These are phyloP conservation scores for Tuber microsphaerosporum DNA, from an alignment of 495 filamentous ascomycete genomes.

Conservation along the genomic window DNA sequence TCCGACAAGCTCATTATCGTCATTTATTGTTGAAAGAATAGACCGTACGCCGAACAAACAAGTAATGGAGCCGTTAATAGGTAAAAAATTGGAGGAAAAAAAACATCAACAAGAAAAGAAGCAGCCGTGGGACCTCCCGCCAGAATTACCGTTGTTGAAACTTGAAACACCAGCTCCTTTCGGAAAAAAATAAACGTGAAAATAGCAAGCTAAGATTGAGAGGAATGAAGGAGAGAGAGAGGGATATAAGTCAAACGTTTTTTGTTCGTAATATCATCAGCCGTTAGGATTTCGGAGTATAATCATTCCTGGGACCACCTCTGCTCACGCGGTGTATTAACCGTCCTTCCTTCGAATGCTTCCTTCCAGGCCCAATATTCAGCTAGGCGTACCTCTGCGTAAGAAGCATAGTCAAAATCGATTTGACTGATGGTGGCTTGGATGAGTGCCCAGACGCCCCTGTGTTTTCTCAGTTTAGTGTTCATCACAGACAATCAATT, in stretches of 20 bases:
- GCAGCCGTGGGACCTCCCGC: conserved; percentile 11
- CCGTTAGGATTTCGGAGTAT: not conserved
- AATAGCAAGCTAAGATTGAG: not conserved
- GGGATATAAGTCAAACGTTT: not conserved
- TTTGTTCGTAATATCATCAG: not conserved
- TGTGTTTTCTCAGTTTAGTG: conserved; percentile 42
- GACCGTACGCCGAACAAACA: conserved; percentile 19
- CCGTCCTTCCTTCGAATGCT: conserved; percentile 52
- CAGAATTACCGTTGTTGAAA: conserved; percentile 35
- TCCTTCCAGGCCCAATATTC: conserved; percentile 96
- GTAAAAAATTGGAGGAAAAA: not conserved
- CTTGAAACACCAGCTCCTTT: conserved; percentile 33
- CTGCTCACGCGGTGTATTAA: conserved; percentile 57
- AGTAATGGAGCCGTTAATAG: conserved; percentile 6
- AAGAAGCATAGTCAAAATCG: conserved; percentile 92
- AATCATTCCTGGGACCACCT: conserved; percentile 66
- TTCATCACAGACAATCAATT: conserved; percentile 6
- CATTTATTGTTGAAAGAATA: conserved; percentile 32
- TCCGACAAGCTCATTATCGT: conserved; percentile 10
- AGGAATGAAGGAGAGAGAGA: conserved; percentile 2
- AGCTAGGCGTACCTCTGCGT: conserved; percentile 77
- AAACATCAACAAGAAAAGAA: conserved; percentile 12
- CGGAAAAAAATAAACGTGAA: not conserved
- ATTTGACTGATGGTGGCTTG: conserved; percentile 92
- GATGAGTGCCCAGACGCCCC: conserved; percentile 95